Evolutionary conservation across 179 eudicot genomes (phyloP).

Genomic region (Pouteria campechiana): DNA sequence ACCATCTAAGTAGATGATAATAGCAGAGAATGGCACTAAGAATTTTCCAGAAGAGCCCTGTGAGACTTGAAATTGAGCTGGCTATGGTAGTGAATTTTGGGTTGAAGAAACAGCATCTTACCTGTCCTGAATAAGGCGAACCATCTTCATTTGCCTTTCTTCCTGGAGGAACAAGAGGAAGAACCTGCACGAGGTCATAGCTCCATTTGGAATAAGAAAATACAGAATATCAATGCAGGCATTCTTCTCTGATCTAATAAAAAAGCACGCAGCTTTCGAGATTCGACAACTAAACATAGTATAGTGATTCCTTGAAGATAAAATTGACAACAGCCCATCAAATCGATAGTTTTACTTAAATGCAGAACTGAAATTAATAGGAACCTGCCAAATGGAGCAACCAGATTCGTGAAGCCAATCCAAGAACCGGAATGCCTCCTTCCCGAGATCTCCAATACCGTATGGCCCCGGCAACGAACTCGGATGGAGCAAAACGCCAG

Average conservation of each 20-base stretch:
- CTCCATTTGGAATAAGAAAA: not conserved
- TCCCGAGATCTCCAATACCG: conserved; percentile 90
- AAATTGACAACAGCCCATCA: no score
- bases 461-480: conserved; percentile 79
- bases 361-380: not conserved
- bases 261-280: not conserved
- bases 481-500: conserved; percentile 84
- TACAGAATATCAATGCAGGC: no score
- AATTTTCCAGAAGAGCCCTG: no score
- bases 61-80: no score
- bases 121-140: conserved; percentile 96
- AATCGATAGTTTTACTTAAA: no score
- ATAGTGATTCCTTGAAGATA: not conserved
- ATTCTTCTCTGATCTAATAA: not conserved
- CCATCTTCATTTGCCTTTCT: conserved; percentile 84
- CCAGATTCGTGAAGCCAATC: conserved; percentile 86
- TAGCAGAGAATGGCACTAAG: no score
- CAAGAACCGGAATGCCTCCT: conserved; percentile 52
- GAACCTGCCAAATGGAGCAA: conserved; percentile 92
- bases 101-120: conserved; percentile 2
- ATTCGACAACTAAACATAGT: not conserved
- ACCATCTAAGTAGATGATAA: no score
- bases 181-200: no score
- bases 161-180: conserved; percentile 99
- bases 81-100: no score